These are phyloP conservation scores for Leccinum obscurum DNA, from an alignment of 768 basidiomycete species.

Conservation along the genomic window DNA sequence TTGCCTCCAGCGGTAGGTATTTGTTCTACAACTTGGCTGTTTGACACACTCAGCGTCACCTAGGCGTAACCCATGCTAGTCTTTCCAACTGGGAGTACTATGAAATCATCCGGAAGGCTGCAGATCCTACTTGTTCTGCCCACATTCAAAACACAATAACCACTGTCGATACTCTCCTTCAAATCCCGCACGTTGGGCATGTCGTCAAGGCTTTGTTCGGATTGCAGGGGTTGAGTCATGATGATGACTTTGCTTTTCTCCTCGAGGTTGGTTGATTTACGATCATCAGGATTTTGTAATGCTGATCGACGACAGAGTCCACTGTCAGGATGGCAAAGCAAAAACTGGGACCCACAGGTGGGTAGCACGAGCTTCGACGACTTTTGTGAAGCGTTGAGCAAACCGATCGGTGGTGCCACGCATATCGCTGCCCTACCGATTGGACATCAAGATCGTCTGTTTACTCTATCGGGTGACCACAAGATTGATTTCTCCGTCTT, in stretches of 20 bases:
- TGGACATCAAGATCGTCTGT: constrained; percentile 48
- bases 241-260: constrained; percentile 76
- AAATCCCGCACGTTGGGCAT: constrained; percentile 43
- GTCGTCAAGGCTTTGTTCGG: constrained; percentile 78
- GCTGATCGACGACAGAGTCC: constrained; percentile 43
- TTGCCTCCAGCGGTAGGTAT: constrained; percentile 76
- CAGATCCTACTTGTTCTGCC: constrained; percentile 59
- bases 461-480: constrained; percentile 46
- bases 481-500: constrained; percentile 58
- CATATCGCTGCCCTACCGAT: constrained; percentile 43
- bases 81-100: constrained; percentile 86
- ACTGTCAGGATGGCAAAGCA: constrained; percentile 75
- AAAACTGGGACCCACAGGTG: constrained; percentile 82
- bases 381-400: constrained; percentile 62
- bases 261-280: constrained; percentile 47
- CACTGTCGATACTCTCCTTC: constrained; percentile 63
- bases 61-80: constrained; percentile 84
- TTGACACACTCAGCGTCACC: neutral
- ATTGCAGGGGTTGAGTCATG: constrained; percentile 60
- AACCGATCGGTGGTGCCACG: constrained; percentile 38
- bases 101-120: constrained; percentile 73
- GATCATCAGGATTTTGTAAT: constrained; percentile 18
- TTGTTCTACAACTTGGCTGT: neutral
- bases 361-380: constrained; percentile 62
- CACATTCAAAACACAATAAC: constrained; percentile 58